Evolutionary conservation across 306 rosid species (phyloP), one percentile per base, ranked within the genome.

Genomic region (Prunus persica): DNA sequence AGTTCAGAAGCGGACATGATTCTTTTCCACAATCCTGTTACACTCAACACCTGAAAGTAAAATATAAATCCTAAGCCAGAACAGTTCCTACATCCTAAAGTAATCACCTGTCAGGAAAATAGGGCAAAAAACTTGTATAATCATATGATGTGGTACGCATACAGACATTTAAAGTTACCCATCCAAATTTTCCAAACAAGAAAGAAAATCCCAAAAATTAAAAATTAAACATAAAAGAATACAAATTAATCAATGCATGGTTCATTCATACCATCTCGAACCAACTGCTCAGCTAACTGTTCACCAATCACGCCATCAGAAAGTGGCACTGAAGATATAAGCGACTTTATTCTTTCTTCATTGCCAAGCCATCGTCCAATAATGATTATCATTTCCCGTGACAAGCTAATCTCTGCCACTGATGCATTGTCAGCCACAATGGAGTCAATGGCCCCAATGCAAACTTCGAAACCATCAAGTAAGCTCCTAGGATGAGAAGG

Each of bases 361-460:
- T 94, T 89, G 41, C 91, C 96, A 87, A 94, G 96, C 90, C 96
- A 94, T 80, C 78, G 86, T 41, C 93, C 97, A 80, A 94, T 84
- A 76, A 74, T 80, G 74, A 79, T 74, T 73, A 94, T 85, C 94
- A 87, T 89, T 78, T 91, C 96, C 75, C 60, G 77, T 13, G 97
- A 90, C 87, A 94, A 85, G 81, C 96, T 87, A 80, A 90, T 87
- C 84, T 90, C 96, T 45, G 94, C 83, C 46, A 86, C 77, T 49
- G 98, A 87, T 74, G 89, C 81, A 78, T 82, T 88, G 82, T 89
- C 94, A 20, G 97, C 81, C 67, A 83, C 56, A 67, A 82, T 67
- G 62, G 91, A 81, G 60, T 87, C 92, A 70, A 66, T 69, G 43
- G 83, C 91, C 67, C 97, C 98, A 75, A 94, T 89, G 87, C 98